Evolutionary conservation across 306 rosid species (phyloP).

Genomic region (Medicago truncatula): MtrunA17r5.0-ANR NC_053047.1:6659001-6659500

Average conservation of each 20-base stretch:
- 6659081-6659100: slow-evolving; percentile 56
- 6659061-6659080: slow-evolving; percentile 61
- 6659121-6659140: slow-evolving; percentile 61
- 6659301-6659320: slow-evolving; percentile 55
- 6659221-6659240: slow-evolving; percentile 46
- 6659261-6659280: slow-evolving; percentile 52
- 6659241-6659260: slow-evolving; percentile 66
- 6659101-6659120: slow-evolving; percentile 68
- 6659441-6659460: slow-evolving; percentile 47
- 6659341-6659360: slow-evolving; percentile 43
- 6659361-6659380: slow-evolving; percentile 47
- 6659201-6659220: slow-evolving; percentile 58
- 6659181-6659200: slow-evolving; percentile 64
- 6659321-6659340: slow-evolving; percentile 46
- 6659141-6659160: slow-evolving; percentile 90
- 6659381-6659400: slow-evolving; percentile 47
- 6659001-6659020: slow-evolving; percentile 78
- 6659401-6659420: background rate
- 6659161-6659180: slow-evolving; percentile 57
- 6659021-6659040: slow-evolving; percentile 50
- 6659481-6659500: slow-evolving; percentile 55
- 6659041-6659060: slow-evolving; percentile 49
- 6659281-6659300: slow-evolving; percentile 41
- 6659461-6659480: slow-evolving; percentile 54
- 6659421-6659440: slow-evolving; percentile 44